phyloP scores from a whole-genome alignment of 176 grass and related monocot genomes.

The Thinopyrum elongatum region DNA sequence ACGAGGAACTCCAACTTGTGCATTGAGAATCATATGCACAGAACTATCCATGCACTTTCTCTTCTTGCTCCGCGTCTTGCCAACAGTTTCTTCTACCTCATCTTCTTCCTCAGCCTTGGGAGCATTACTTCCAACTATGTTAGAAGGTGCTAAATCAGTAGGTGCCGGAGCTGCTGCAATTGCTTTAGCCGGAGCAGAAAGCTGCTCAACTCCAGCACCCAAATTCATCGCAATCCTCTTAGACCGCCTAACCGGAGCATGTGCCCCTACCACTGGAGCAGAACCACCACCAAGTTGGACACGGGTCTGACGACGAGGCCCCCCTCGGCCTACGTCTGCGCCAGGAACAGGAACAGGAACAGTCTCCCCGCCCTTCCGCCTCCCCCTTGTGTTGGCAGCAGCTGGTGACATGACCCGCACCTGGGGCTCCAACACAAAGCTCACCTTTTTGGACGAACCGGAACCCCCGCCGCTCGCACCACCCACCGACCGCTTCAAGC shows the following conservation, averaged over 20 bases:
- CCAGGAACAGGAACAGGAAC: not conserved
- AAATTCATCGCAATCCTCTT: not conserved
- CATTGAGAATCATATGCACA: not conserved
- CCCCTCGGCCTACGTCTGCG: not conserved
- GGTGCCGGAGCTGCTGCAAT: no score
- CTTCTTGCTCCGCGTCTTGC: not conserved
- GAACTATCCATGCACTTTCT: not conserved
- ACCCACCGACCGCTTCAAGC: slow-evolving; percentile 29
- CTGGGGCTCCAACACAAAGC: slow-evolving; percentile 21
- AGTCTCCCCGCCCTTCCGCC: not conserved
- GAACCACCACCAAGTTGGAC: not conserved
- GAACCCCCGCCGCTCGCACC: not conserved
- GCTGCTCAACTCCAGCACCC: not conserved
- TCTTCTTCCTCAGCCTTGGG: not conserved
- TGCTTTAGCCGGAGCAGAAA: no score
- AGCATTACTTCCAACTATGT: not conserved
- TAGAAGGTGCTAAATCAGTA: no score
- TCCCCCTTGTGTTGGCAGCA: slow-evolving; percentile 12
- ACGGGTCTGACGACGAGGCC: not conserved
- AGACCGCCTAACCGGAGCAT: not conserved
- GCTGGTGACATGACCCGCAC: slow-evolving; percentile 23
- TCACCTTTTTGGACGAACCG: slow-evolving; percentile 39
- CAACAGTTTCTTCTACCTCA: not conserved
- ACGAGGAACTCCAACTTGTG: not conserved
- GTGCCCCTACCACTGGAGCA: not conserved